Evolutionary conservation across 2,329 filamentous ascomycete genomes (phyloP).

Genomic region (Ascochyta rabiei): DNA sequence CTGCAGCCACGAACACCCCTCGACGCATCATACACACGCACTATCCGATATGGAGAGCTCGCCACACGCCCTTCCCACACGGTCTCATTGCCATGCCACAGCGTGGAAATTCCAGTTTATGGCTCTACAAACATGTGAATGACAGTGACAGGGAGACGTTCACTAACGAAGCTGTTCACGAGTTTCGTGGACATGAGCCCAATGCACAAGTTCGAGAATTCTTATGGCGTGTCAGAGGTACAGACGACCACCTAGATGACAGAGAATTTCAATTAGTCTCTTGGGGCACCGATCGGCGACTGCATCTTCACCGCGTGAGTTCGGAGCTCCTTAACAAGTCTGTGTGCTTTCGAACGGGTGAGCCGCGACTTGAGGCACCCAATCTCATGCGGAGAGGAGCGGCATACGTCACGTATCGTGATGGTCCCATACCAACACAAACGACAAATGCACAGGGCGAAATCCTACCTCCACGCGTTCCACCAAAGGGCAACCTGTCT

Average conservation of each 20-base stretch:
- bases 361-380: slow-evolving; percentile 66
- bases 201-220: slow-evolving; percentile 79
- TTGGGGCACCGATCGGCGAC: slow-evolving; percentile 85
- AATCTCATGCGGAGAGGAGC: slow-evolving; percentile 83
- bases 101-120: slow-evolving; percentile 81
- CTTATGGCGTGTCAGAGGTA: slow-evolving; percentile 81
- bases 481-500: slow-evolving; percentile 33
- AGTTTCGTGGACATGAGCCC: slow-evolving; percentile 61
- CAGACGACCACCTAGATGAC: slow-evolving; percentile 72
- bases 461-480: slow-evolving; percentile 25
- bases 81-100: slow-evolving; percentile 92
- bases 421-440: slow-evolving; percentile 46
- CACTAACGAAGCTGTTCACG: slow-evolving; percentile 47
- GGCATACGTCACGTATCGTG: slow-evolving; percentile 82
- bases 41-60: slow-evolving; percentile 88
- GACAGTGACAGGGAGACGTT: slow-evolving; percentile 43
- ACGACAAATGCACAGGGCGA: slow-evolving; percentile 25
- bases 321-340: slow-evolving; percentile 64
- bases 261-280: slow-evolving; percentile 92
- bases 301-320: slow-evolving; percentile 78
- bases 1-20: slow-evolving; percentile 50
- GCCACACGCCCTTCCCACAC: slow-evolving; percentile 87
- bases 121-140: slow-evolving; percentile 75
- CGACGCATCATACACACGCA: slow-evolving; percentile 75
- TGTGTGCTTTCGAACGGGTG: slow-evolving; percentile 76